These are phyloP conservation scores for Medicago ruthenica DNA, from an alignment of 306 rosid species.

Conservation along the genomic window DNA sequence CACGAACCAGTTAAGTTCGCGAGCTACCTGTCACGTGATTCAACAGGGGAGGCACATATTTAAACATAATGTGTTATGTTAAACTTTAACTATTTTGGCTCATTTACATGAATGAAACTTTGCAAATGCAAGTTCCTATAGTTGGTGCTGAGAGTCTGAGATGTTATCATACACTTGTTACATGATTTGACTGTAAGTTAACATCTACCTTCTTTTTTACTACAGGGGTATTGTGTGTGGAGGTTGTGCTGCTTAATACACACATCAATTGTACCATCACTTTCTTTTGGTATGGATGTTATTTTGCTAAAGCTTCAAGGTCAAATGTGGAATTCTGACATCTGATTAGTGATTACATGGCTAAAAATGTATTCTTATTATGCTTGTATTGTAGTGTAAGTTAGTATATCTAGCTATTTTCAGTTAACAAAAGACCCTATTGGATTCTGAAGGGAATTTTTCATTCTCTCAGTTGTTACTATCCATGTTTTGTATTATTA, in stretches of 20 bases:
- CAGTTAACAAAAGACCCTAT: constrained; percentile 39
- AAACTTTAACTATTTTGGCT: background rate
- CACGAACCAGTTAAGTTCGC: background rate
- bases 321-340: constrained; percentile 50
- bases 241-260: constrained; percentile 66
- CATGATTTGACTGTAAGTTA: constrained; percentile 30
- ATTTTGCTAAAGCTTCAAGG: constrained; percentile 41
- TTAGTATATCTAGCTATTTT: constrained; percentile 36
- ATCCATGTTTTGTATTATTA: constrained; percentile 39
- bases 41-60: background rate
- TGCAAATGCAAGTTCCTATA: constrained; percentile 7
- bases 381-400: constrained; percentile 47
- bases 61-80: background rate
- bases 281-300: constrained; percentile 37
- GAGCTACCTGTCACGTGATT: too few relatives aligned
- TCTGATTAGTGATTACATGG: constrained; percentile 26
- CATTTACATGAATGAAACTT: constrained; percentile 18
- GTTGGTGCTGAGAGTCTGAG: background rate
- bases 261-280: constrained; percentile 18
- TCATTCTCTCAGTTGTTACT: constrained; percentile 73
- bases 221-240: constrained; percentile 83
- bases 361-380: constrained; percentile 36
- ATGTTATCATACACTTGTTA: background rate
- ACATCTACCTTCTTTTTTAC: constrained; percentile 13
- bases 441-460: constrained; percentile 71